Base-by-base conservation (phyloP, 495 filamentous ascomycete species). In the Hypoxylon fragiforme region DNA sequence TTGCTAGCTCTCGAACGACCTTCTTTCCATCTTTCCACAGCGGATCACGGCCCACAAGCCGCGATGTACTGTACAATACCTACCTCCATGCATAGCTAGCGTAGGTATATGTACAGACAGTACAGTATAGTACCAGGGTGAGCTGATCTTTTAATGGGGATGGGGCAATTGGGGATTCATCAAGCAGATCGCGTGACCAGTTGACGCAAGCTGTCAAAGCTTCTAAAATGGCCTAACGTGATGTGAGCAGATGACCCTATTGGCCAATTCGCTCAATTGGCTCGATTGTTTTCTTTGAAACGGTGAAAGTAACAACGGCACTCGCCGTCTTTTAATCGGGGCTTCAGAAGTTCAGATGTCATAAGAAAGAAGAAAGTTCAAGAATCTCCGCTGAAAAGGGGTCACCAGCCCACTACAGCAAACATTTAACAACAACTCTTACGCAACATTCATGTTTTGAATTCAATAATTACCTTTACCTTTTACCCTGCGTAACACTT, bases 331-430 rank as follows among this genome's bases (percentile, higher is more conserved):
- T 36, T 40, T 20, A 8, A 50, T 21, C 24, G 30, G 24, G 13
- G n/a, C n/a, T 34, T 43, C 51, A 61, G n/a, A n/a, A n/a, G n/a
- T n/a, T n/a, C n/a, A n/a, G n/a, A n/a, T n/a, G n/a, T n/a, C n/a
- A n/a, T n/a, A n/a, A n/a, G n/a, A n/a, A n/a, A n/a, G n/a, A 61
- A 61, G 57, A 61, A 55, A 13, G 41, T 61, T 61, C 51, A 51
- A 37, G 57, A 50, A 55, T 39, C 41, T 38, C 28, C 16, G 19
- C 40, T 16, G 37, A 60, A 53, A 49, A 43, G 49, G 48, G 42
- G 21, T 47, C 43, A 22, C 24, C 40, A 26, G 41, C 26, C 19
- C 40, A 45, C 38, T n/a, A 18, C 42, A 11, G n/a, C n/a, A n/a
- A n/a, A n/a, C n/a, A n/a, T n/a, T n/a, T n/a, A n/a, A n/a, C n/a